These are phyloP conservation scores for Hanseniaspora occidentalis DNA, from an alignment of 805 yeast genomes.

Conservation along the genomic window DNA sequence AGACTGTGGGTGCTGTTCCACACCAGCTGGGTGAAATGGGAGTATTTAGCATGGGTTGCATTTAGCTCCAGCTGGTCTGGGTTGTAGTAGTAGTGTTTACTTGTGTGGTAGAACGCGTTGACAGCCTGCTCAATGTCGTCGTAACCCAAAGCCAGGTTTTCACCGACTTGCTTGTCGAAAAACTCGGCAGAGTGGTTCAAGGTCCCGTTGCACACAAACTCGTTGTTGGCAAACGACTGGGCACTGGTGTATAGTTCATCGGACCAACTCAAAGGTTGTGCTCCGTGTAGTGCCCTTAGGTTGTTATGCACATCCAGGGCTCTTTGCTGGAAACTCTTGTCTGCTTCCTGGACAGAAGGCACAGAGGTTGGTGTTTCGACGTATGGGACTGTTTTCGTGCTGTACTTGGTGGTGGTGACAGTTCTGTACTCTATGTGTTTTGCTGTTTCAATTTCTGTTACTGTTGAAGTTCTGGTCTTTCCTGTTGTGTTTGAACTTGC, in stretches of 20 bases:
- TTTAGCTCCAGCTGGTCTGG: no score
- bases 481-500: no score
- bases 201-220: slow-evolving; percentile 41
- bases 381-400: neutral
- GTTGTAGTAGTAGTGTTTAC: slow-evolving; percentile 37
- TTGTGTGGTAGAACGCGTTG: slow-evolving; percentile 68
- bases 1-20: slow-evolving; percentile 52
- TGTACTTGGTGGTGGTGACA: neutral
- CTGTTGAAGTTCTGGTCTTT: no score
- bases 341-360: neutral
- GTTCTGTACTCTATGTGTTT: no score
- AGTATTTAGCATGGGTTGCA: slow-evolving; percentile 33
- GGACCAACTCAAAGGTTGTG: slow-evolving; percentile 43
- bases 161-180: slow-evolving; percentile 55
- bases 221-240: slow-evolving; percentile 35
- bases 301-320: slow-evolving; percentile 48
- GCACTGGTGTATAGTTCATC: slow-evolving; percentile 41
- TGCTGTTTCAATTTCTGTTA: no score
- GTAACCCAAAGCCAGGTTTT: slow-evolving; percentile 68
- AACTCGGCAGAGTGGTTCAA: slow-evolving; percentile 40
- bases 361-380: slow-evolving; percentile 13
- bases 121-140: slow-evolving; percentile 40
- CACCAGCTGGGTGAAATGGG: slow-evolving; percentile 72
- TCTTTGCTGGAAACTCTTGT: slow-evolving; percentile 10
- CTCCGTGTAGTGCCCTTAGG: slow-evolving; percentile 42